phyloP scores from a whole-genome alignment of 352 stramenopile genomes.

The Phytopythium boreale region DNA sequence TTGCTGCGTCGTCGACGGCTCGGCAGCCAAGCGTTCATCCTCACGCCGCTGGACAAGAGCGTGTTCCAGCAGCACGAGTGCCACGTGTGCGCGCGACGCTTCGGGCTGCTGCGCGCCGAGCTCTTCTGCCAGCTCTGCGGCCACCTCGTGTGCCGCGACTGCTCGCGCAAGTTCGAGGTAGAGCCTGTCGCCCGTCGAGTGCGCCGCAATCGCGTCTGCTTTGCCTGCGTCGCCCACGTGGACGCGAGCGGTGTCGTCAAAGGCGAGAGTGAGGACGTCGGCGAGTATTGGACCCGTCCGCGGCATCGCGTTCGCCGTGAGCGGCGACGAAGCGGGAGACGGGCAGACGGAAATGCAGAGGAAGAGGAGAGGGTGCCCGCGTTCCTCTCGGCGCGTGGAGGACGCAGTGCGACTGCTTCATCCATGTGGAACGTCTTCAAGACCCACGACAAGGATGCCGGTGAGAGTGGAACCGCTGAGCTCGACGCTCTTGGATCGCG shows the following conservation, averaged over 20 bases:
- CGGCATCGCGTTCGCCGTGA: constrained; percentile 5
- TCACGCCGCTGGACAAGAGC: constrained; percentile 26
- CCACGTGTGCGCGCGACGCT: constrained; percentile 43
- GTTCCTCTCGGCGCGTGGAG: constrained; percentile 6
- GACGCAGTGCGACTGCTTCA: neutral
- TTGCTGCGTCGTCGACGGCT: constrained; percentile 58
- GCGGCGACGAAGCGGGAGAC: neutral
- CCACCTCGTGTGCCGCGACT: constrained; percentile 55
- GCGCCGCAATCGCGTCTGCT: constrained; percentile 60
- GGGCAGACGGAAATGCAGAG: neutral
- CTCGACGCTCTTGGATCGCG: neutral
- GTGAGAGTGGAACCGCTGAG: neutral
- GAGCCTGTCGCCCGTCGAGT: constrained; percentile 43
- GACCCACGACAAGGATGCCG: neutral
- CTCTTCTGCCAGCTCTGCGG: constrained; percentile 69
- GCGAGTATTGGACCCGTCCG: constrained; percentile 1
- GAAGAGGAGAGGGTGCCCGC: neutral
- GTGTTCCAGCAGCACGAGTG: constrained; percentile 30
- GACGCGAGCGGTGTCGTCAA: constrained; percentile 44
- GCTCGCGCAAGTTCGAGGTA: constrained; percentile 67
- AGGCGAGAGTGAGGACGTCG: constrained; percentile 9
- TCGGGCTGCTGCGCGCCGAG: constrained; percentile 50
- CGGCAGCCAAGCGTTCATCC: constrained; percentile 44
- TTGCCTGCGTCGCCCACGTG: constrained; percentile 49
- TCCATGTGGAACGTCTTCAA: constrained; percentile 5